Percentiles rank a stretch among this genome's conserved stretches.
Evolutionary conservation across 2,329 filamentous ascomycete species (phyloP).

Genomic region (Cladosporium velox): DNA sequence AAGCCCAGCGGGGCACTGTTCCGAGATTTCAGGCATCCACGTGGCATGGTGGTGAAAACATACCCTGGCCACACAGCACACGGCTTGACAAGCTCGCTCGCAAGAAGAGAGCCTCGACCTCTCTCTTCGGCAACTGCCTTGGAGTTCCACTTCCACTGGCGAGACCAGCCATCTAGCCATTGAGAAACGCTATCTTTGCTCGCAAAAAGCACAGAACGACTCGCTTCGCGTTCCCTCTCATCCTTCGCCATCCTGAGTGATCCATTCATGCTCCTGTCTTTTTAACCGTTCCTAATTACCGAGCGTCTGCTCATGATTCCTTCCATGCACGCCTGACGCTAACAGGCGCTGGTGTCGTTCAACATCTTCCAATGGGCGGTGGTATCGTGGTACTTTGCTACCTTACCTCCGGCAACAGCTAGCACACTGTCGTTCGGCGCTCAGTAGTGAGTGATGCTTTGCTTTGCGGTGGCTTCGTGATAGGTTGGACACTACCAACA

Average conservation of each 20-base stretch:
- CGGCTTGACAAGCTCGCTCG: neutral
- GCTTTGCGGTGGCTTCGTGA: neutral
- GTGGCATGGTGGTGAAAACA: neutral
- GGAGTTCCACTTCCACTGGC: neutral
- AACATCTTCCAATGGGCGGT: neutral
- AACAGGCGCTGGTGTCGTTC: neutral
- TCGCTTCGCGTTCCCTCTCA: neutral
- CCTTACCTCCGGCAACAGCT: neutral
- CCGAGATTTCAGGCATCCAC: slow-evolving; percentile 7
- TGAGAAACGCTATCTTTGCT: neutral
- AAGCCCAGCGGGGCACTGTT: neutral
- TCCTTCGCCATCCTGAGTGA: neutral
- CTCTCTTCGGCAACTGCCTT: slow-evolving; percentile 3
- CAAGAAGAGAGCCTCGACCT: neutral
- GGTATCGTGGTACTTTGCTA: neutral
- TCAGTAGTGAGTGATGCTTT: neutral
- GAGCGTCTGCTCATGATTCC: neutral
- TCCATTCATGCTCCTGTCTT: neutral
- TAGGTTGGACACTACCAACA: neutral
- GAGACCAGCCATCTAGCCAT: neutral
- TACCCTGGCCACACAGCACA: neutral
- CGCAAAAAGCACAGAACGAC: neutral
- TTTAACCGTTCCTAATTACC: neutral
- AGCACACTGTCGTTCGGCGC: neutral
- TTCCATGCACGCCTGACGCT: neutral